Base-by-base conservation (phyloP, 257 asterid species). In the Solanum corneliomulleri region DNA sequence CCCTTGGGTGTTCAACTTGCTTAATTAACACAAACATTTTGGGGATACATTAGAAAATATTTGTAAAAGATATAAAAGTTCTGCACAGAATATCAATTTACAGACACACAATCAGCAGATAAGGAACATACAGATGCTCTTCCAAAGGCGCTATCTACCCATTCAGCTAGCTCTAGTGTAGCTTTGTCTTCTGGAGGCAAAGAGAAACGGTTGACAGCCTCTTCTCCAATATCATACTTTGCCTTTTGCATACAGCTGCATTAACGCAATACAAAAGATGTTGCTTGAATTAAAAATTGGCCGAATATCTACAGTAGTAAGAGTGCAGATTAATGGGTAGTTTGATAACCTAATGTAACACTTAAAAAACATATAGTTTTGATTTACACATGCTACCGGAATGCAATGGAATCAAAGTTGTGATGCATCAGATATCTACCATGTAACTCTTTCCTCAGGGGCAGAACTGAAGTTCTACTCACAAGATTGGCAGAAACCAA, bases 171-270 rank as follows among this genome's bases (percentile, higher is more conserved):
- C 88, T 92, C 97, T 83, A 97, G 89, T 27, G 96, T 95, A 41
- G 98, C 99, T 94, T 95, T 97, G 93, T 97, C 98, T 93, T 97
- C 99, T 62, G 98, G 96, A 87, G 99, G 93, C 88, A 97, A 90
- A 86, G 99, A 94, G 89, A 94, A 97, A 88, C 99, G 98, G 89
- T 94, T 92, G 88, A 97, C 95, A 42, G 98, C 98, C 92, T 97
- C 98, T 88, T 91, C 99, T 58, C 99, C 99, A 35, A 97, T 94
- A 92, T 97, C 99, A 92, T 91, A 97, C 89, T 97, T 95, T 64
- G 98, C 97, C 91, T 95, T 96, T 89, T 97, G 99, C 99, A 97
- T 97, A 94, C 99, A 97, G 75, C 99, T 97, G 92, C 86, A 81
- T 49, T 20, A 81, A 81, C 85, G 3, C 29, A 81, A 49, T 18